Conservation (phyloP, 345 rosid genomes). For the Lepidium sativum region DNA sequence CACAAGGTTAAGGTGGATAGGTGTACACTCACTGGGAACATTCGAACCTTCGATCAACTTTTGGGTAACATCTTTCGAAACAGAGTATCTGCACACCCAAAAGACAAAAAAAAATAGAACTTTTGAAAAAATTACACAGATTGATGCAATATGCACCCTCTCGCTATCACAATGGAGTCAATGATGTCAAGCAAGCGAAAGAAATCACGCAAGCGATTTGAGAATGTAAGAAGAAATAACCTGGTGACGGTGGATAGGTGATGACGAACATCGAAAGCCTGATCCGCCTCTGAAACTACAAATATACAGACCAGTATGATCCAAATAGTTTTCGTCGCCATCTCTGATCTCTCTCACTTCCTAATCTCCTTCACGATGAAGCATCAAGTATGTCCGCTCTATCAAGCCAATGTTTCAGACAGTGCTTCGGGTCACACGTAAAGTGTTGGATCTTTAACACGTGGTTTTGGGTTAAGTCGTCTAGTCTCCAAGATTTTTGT, state of each 20-base stretch:
- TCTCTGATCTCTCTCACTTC: conserved; percentile 21
- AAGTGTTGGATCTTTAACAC: not conserved
- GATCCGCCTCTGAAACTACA: conserved; percentile 33
- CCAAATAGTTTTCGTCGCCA: conserved; percentile 17
- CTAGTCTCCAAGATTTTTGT: not conserved
- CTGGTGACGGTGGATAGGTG: conserved; percentile 66
- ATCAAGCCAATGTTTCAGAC: too few species aligned
- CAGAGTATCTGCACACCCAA: conserved; percentile 51
- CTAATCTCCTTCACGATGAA: not conserved
- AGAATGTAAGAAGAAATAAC: conserved; percentile 22
- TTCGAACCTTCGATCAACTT: conserved; percentile 32
- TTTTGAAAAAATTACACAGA: not conserved
- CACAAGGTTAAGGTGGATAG: conserved; percentile 95
- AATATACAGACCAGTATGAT: conserved; percentile 13
- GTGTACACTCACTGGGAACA: conserved; percentile 56
- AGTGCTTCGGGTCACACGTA: not conserved
- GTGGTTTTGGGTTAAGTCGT: not conserved
- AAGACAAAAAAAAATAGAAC: not conserved
- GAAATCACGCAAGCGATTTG: not conserved
- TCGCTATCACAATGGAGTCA: not conserved
- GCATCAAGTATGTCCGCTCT: too few species aligned
- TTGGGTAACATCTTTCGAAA: conserved; percentile 39
- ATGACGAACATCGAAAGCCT: conserved; percentile 53
- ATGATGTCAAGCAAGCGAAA: not conserved
- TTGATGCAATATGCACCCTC: not conserved